Conservation (phyloP, 139 green algal genomes). For the Chlorella sp. region DNA sequence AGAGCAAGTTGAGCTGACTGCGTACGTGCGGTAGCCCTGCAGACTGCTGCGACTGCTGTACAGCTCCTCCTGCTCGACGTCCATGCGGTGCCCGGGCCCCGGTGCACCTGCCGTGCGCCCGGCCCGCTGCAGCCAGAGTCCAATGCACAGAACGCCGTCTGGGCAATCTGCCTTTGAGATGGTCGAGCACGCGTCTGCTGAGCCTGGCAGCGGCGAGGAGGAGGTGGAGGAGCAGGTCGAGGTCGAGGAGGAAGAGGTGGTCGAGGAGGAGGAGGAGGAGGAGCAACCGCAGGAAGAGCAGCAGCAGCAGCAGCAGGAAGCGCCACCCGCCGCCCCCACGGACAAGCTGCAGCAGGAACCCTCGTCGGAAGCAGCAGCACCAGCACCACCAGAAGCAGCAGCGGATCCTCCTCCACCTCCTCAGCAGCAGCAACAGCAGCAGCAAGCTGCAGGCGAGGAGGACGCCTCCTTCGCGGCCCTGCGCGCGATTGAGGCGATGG, state of each 20-base stretch:
- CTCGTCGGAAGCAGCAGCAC: not conserved
- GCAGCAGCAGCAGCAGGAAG: not conserved
- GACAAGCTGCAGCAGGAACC: not conserved
- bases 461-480: not conserved
- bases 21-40: too few relatives aligned
- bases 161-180: not conserved
- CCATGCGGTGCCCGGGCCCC: too few relatives aligned
- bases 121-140: too few relatives aligned
- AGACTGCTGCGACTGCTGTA: not conserved
- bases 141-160: not conserved
- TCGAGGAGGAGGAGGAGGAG: not conserved
- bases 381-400: not conserved
- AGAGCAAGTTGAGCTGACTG: too few relatives aligned
- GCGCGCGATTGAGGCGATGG: not conserved
- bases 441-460: not conserved
- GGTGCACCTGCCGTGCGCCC: too few relatives aligned
- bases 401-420: not conserved
- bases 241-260: conserved; percentile 11
- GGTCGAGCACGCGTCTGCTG: conserved; percentile 3
- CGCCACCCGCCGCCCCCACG: not conserved
- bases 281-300: not conserved
- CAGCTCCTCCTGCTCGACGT: not conserved
- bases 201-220: conserved; percentile 14
- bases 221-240: conserved; percentile 18
- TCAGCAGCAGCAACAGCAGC: not conserved